A percentile compares a stretch with the other conserved stretches of the same genome.
Conservation (phyloP, 2,329 filamentous ascomycete genomes). For the Phyllosticta citribraziliensis region DNA sequence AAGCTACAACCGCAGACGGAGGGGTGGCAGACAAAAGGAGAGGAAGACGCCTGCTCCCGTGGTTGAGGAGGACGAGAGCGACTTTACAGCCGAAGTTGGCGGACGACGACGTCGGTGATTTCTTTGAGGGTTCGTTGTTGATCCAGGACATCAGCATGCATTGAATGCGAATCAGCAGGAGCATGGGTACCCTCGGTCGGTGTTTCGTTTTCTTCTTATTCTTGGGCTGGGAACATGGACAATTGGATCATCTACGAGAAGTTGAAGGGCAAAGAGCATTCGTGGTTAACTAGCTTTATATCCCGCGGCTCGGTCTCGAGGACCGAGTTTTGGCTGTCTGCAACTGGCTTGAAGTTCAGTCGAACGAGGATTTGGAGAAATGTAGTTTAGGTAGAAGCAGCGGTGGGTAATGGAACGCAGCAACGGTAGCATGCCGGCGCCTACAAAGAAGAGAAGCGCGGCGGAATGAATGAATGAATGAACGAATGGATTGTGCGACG, state of each 20-base stretch:
- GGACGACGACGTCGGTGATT: background rate
- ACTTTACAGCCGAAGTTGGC: slow-evolving; percentile 2
- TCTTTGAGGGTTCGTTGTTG: background rate
- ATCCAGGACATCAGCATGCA: background rate
- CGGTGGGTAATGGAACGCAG: too few species aligned
- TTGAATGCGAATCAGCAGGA: background rate
- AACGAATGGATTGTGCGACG: background rate
- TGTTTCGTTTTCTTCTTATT: background rate
- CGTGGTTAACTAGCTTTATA: slow-evolving; percentile 5
- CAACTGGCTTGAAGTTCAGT: slow-evolving; percentile 3
- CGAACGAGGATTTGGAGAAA: background rate
- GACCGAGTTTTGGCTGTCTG: background rate
- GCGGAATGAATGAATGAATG: background rate
- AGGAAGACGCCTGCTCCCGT: slow-evolving; percentile 63
- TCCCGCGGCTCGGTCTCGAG: background rate
- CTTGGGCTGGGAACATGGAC: background rate
- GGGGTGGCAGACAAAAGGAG: slow-evolving; percentile 58
- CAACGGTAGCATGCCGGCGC: too few species aligned
- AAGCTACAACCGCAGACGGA: slow-evolving; percentile 56
- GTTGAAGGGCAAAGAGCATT: background rate
- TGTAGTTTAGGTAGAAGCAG: background rate
- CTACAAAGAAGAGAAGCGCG: background rate
- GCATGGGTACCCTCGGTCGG: background rate
- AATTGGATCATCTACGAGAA: background rate
- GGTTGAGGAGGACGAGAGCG: slow-evolving; percentile 52